Conservation (phyloP, 2,329 filamentous ascomycete genomes). For the Magnaporthiopsis rhizophila region DNA sequence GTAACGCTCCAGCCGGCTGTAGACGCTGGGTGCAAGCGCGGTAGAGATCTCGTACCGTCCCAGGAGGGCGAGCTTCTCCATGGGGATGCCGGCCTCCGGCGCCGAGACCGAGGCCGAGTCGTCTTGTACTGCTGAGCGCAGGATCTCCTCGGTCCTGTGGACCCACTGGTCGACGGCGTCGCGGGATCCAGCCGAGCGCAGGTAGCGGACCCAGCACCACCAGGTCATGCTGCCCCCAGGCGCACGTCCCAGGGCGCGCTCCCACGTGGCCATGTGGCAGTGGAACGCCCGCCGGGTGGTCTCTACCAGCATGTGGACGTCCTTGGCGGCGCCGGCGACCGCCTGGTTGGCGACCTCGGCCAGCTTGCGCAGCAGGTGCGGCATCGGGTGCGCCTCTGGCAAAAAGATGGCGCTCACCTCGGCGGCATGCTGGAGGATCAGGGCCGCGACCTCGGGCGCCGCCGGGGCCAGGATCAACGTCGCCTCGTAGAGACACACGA, state of each 20-base stretch:
- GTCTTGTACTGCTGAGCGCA: not conserved
- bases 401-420: slow-evolving; percentile 1
- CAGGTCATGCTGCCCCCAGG: not conserved
- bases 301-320: not conserved
- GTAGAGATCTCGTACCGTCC: not conserved
- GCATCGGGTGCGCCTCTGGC: slow-evolving; percentile 1
- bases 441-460: slow-evolving; percentile 4
- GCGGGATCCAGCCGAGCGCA: not conserved
- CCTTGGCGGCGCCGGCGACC: not conserved
- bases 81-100: not conserved
- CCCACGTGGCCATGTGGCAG: slow-evolving; percentile 3
- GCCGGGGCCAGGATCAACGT: not conserved
- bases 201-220: slow-evolving; percentile 2
- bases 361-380: slow-evolving; percentile 4
- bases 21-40: not conserved
- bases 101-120: not conserved
- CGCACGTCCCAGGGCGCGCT: not conserved
- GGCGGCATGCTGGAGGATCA: slow-evolving; percentile 5
- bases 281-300: slow-evolving; percentile 1
- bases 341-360: not conserved
- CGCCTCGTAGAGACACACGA: slow-evolving; percentile 1
- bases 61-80: not conserved
- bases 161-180: not conserved
- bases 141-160: not conserved
- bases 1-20: not conserved